Conservation (phyloP, 2,329 filamentous ascomycete species). For the Paecilomyces formosus region DNA sequence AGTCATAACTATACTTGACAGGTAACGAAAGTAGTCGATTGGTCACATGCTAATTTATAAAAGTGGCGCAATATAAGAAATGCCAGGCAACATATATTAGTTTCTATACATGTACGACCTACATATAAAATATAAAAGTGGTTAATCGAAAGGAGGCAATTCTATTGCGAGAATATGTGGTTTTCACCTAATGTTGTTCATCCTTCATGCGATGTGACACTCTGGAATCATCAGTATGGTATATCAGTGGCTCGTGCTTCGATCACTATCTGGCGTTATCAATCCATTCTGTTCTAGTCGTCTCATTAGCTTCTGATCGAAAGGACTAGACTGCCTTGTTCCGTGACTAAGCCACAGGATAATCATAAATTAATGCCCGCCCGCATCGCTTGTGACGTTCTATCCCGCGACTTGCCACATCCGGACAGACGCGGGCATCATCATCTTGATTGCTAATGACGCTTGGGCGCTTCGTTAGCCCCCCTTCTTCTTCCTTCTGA, state of each 20-base stretch:
- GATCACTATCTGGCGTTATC: neutral
- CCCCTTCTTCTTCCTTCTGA: conserved; percentile 6
- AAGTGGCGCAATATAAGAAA: too few relatives aligned
- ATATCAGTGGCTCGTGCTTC: conserved; percentile 3
- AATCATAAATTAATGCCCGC: neutral
- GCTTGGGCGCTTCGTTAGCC: conserved; percentile 1
- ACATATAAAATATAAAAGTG: too few relatives aligned
- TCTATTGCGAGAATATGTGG: too few relatives aligned
- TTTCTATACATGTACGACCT: too few relatives aligned
- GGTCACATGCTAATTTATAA: too few relatives aligned
- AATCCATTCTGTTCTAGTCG: neutral
- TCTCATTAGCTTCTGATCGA: conserved; percentile 10
- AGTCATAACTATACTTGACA: too few relatives aligned
- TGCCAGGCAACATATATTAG: too few relatives aligned
- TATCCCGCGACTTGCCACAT: neutral
- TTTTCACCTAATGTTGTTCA: too few relatives aligned
- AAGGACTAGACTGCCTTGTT: neutral
- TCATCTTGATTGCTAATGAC: neutral
- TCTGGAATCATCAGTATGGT: too few relatives aligned
- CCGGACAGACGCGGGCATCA: neutral
- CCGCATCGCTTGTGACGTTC: neutral
- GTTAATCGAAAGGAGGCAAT: too few relatives aligned
- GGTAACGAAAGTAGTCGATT: too few relatives aligned
- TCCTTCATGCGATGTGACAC: too few relatives aligned
- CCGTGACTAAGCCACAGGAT: neutral